Conservation (phyloP, 805 yeast species). For the Pichia pseudocactophila region DNA sequence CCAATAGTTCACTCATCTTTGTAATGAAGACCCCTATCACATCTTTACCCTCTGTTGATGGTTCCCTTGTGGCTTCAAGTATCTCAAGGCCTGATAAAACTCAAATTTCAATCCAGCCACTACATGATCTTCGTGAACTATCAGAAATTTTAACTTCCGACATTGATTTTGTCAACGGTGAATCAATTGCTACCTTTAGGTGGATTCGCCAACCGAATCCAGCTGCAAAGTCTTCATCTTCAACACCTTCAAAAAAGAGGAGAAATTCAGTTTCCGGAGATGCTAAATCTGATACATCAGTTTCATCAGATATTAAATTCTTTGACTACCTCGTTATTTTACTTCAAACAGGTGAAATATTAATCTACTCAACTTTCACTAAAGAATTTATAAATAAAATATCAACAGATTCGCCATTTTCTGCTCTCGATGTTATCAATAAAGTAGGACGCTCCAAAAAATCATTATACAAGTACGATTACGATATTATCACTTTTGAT, state of each 20-base stretch:
- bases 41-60: constrained; percentile 2
- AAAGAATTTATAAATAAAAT: constrained; percentile 32
- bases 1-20: neutral
- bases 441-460: neutral
- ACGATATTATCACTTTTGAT: constrained; percentile 25
- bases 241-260: constrained; percentile 20
- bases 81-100: constrained; percentile 36
- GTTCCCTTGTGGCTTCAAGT: constrained; percentile 24
- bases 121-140: constrained; percentile 11
- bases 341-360: constrained; percentile 30
- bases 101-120: constrained; percentile 36
- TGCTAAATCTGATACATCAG: too few relatives aligned
- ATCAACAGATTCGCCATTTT: constrained; percentile 23
- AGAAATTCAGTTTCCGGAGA: constrained; percentile 11
- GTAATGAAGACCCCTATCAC: constrained; percentile 9
- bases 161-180: constrained; percentile 35
- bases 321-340: constrained; percentile 18
- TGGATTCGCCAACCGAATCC: constrained; percentile 27
- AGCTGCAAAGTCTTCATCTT: constrained; percentile 6
- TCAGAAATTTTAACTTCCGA: constrained; percentile 22
- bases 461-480: constrained; percentile 8
- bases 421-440: constrained; percentile 19
- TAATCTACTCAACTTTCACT: constrained; percentile 36
- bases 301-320: neutral
- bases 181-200: constrained; percentile 26